Evolutionary conservation across 768 basidiomycete genomes (phyloP).

Genomic region (Psilocybe cubensis): DNA sequence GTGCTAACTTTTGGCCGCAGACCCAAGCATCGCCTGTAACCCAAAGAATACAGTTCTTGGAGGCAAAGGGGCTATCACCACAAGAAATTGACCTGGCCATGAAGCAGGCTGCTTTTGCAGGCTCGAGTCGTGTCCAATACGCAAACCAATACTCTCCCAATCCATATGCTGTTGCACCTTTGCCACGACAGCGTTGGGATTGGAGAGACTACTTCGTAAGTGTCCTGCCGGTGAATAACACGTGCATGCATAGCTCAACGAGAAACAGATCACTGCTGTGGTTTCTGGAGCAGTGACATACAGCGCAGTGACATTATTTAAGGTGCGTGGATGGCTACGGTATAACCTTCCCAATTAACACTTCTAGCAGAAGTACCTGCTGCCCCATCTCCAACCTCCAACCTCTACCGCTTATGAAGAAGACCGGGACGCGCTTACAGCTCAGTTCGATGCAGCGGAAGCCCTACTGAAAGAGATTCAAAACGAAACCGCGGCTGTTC

Average conservation of each 20-base stretch:
- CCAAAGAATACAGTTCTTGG: constrained; percentile 92
- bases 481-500: constrained; percentile 72
- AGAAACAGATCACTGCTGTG: constrained; percentile 83
- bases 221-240: constrained; percentile 21
- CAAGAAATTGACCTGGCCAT: constrained; percentile 88
- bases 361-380: constrained; percentile 76
- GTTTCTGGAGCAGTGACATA: constrained; percentile 87
- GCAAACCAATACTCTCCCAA: constrained; percentile 45
- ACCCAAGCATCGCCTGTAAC: constrained; percentile 77
- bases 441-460: constrained; percentile 90
- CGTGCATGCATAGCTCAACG: constrained; percentile 20
- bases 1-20: constrained; percentile 38
- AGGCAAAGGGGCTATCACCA: constrained; percentile 86
- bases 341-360: not conserved
- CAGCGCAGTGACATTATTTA: constrained; percentile 78
- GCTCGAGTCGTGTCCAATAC: constrained; percentile 34
- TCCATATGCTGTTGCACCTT: constrained; percentile 37
- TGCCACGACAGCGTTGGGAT: constrained; percentile 69
- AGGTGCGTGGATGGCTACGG: constrained; percentile 43
- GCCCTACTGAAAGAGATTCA: constrained; percentile 81
- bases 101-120: constrained; percentile 52
- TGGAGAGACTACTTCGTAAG: constrained; percentile 98
- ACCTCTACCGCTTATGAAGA: constrained; percentile 86
- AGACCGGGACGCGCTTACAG: constrained; percentile 81
- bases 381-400: constrained; percentile 91